Evolutionary conservation across 225 moss, liverwort and hornwort genomes (phyloP), one percentile per base, ranked within the genome.

Genomic region (Bryoerythrophyllum caledonicum): DNA sequence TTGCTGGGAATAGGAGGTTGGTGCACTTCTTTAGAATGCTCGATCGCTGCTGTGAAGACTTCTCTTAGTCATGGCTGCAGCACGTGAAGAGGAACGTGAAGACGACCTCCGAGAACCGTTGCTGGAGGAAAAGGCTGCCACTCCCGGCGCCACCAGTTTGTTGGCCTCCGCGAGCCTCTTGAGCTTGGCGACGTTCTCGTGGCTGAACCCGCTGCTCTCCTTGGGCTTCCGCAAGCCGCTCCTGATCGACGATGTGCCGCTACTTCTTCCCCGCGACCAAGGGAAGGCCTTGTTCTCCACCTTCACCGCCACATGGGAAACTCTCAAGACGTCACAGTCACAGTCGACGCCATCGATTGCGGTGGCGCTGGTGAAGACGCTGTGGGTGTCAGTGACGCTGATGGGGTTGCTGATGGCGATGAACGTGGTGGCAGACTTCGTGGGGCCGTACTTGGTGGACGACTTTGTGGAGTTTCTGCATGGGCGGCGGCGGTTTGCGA

Each of bases 401-500:
- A 25, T 70, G 10, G 77, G 73, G 54, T 21, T 80, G 62, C 63
- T 63, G 17, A 34, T 49, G 15, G 21, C 60, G 11, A 26, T 79
- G 30, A 61, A 73, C 21, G 57, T 44, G 16, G 58, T 84, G 26
- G 70, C 84, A 0, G 28, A 32, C 19, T 89, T 72, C 35, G 78
- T 87, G 24, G 84, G 87, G 13, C 84, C 89, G 3, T 87, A 77
- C 35, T 44, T 87, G 1, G 67, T 87, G 1, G 61, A 57, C 0
- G 82, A 85, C 51, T 82, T 89, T 19, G 82, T 84, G 55, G 76
- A 82, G 70, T 84, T 76, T 67, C 66, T 86, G 28, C 78, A 80
- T 32, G 89, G 89, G 10, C 10, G 76, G 65, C 73, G 76, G 3
- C 78, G 80, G 27, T 87, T 89, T 14, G 55, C 34, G 0, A 59